Base-by-base conservation (phyloP, 2,329 filamentous ascomycete species). In the Amauroascus verrucosus region DNA sequence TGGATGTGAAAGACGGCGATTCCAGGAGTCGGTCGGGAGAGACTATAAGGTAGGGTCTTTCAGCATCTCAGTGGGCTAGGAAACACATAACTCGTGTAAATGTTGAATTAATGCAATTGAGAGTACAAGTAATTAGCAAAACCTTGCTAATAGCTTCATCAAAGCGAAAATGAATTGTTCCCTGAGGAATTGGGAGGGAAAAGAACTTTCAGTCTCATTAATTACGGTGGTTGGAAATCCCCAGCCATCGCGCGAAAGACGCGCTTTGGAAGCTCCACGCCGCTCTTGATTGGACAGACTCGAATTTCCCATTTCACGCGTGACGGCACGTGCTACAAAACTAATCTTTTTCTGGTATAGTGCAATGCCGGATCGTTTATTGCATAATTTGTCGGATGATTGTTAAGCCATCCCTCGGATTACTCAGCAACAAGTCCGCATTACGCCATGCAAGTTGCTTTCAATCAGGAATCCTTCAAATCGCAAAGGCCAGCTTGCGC, bases 321-420 rank as follows among this genome's bases (percentile, higher is more conserved):
- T 11, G 35, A 41, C 24, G 40, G 30, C 51, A 48, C 55, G 55
- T 54, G 45, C 48, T 9, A 5, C 1, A 2, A 35, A 22, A 38
- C 58, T 58, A 59, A 43, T 28, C 43, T 24, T 6, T 2, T 48
- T 55, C 5, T 4, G 20, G 54, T 48, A 13, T 58, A 58, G 56
- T 28, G 20, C 9, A 4, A 14, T 2, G 18, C 7, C 48, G 48
- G 37, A 43, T 6, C 9, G 40, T 43, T 7, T 1, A 32, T 20
- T 9, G 22, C 6, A 33, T 6, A 11, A 30, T 33, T 14, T 6
- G 4, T 11, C 46, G 32, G 46, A 48, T 26, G 26, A 35, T 20
- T 38, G 11, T 32, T 26, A 35, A 14, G 6, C 46, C 45, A 11
- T 24, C 14, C 11, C 30, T 35, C 3, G 33, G 11, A 45, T 22